These are phyloP conservation scores for Castanopsis chinensis DNA, from an alignment of 306 rosid genomes.

Conservation along the genomic window DNA sequence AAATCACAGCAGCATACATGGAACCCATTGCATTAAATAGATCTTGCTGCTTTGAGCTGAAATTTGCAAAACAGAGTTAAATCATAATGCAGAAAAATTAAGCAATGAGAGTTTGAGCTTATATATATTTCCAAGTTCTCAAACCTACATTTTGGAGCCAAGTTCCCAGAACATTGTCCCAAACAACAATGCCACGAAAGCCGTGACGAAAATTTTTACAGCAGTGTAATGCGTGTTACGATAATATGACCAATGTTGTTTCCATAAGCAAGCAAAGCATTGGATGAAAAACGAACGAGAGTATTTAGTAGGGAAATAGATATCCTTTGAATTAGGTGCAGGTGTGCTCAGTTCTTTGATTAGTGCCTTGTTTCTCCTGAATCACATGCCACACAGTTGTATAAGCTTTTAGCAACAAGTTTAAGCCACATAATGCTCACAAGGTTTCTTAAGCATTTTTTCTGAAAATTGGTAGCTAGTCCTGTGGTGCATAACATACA, in stretches of 20 bases:
- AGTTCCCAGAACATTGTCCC: conserved; percentile 77
- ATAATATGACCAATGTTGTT: conserved; percentile 72
- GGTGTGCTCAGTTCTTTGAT: conserved; percentile 56
- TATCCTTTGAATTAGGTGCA: conserved; percentile 46
- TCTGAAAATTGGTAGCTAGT: too few relatives aligned
- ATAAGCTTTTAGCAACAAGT: neutral
- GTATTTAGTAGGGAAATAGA: conserved; percentile 48
- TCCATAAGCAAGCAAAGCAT: conserved; percentile 66
- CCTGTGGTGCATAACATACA: neutral
- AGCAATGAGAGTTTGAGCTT: neutral
- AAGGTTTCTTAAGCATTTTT: too few relatives aligned
- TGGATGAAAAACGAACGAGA: conserved; percentile 46
- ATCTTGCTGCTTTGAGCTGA: conserved; percentile 48
- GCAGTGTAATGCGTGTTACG: conserved; percentile 63
- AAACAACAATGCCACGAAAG: conserved; percentile 49
- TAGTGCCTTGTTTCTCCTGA: conserved; percentile 58
- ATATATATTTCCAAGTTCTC: neutral
- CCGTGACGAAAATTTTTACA: conserved; percentile 43
- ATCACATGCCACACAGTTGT: conserved; percentile 1
- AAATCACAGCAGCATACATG: conserved; percentile 60
- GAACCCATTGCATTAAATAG: conserved; percentile 69
- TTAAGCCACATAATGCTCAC: too few relatives aligned
- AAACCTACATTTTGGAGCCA: conserved; percentile 62
- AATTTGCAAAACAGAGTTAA: conserved; percentile 5
- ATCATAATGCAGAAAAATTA: neutral